These are phyloP conservation scores for Calonectria naviculata DNA, from an alignment of 2,329 filamentous ascomycete species.

Conservation along the genomic window DNA sequence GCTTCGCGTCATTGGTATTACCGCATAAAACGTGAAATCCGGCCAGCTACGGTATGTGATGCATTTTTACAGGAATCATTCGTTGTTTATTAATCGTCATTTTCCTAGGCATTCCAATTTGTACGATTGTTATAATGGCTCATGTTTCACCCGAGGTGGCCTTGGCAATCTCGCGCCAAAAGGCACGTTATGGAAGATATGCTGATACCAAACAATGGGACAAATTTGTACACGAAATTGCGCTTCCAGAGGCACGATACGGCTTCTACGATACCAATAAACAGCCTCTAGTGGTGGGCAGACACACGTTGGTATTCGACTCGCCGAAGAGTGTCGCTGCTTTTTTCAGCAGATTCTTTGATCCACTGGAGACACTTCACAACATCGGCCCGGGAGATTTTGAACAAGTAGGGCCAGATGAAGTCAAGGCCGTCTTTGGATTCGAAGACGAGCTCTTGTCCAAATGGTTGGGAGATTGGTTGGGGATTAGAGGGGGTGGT, in stretches of 20 bases:
- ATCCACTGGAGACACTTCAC: conserved; percentile 35
- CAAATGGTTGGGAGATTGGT: conserved; percentile 27
- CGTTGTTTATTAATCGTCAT: background rate
- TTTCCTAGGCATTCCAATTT: background rate
- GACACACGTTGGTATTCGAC: conserved; percentile 3
- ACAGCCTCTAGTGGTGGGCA: conserved; percentile 1
- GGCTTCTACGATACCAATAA: conserved; percentile 28
- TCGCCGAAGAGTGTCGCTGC: conserved; percentile 19
- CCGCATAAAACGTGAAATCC: background rate
- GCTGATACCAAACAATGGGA: conserved; percentile 41
- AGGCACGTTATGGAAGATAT: conserved; percentile 40
- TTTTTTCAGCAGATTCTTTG: conserved; percentile 35
- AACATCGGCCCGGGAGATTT: conserved; percentile 38
- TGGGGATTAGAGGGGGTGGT: conserved; percentile 35
- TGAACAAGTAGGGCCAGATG: conserved; percentile 35
- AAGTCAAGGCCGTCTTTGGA: conserved; percentile 38
- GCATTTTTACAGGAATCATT: background rate
- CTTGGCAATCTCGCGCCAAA: conserved; percentile 39
- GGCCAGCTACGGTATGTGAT: background rate
- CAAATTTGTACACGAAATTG: conserved; percentile 33
- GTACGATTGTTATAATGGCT: background rate
- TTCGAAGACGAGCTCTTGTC: conserved; percentile 34
- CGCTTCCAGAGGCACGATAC: conserved; percentile 34
- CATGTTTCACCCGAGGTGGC: conserved; percentile 34
- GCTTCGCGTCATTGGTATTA: too few species aligned